These are phyloP conservation scores for Diddensiella santjacobensis DNA, from an alignment of 805 yeast species.

Conservation along the genomic window DNA sequence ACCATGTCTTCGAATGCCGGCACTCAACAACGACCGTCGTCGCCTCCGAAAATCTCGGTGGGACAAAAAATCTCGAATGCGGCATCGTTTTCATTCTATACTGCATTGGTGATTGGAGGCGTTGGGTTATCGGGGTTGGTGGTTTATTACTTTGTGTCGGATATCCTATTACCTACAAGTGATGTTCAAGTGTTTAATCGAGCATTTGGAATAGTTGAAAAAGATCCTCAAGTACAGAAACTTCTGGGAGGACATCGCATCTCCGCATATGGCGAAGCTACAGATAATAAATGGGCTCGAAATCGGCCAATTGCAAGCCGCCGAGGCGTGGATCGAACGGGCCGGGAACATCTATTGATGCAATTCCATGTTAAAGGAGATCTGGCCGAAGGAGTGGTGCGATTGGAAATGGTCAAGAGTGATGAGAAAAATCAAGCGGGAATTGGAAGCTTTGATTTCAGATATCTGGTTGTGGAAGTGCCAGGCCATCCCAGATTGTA, in stretches of 20 bases:
- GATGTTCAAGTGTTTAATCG: conserved; percentile 88
- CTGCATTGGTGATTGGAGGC: conserved; percentile 34
- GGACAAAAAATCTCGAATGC: conserved; percentile 23
- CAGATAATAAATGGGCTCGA: conserved; percentile 77
- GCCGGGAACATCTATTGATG: conserved; percentile 78
- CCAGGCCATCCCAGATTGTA: conserved; percentile 67
- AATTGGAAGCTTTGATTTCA: conserved; percentile 56
- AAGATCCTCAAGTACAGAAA: conserved; percentile 56
- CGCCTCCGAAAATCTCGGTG: conserved; percentile 16
- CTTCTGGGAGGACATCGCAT: conserved; percentile 58
- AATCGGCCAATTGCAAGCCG: conserved; percentile 76
- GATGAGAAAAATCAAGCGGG: conserved; percentile 21
- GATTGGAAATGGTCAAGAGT: conserved; percentile 62
- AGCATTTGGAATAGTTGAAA: conserved; percentile 72
- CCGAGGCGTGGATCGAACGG: conserved; percentile 60
- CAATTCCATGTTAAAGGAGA: conserved; percentile 81
- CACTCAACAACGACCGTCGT: background rate
- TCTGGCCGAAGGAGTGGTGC: conserved; percentile 61
- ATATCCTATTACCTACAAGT: conserved; percentile 82
- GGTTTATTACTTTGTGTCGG: conserved; percentile 71
- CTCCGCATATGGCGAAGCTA: conserved; percentile 77
- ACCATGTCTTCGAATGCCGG: background rate
- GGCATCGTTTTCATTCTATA: conserved; percentile 32
- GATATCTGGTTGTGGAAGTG: conserved; percentile 71
- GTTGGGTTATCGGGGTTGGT: conserved; percentile 46